Conservation (phyloP, 2,329 filamentous ascomycete species). For the Colletotrichum theobromicola region DNA sequence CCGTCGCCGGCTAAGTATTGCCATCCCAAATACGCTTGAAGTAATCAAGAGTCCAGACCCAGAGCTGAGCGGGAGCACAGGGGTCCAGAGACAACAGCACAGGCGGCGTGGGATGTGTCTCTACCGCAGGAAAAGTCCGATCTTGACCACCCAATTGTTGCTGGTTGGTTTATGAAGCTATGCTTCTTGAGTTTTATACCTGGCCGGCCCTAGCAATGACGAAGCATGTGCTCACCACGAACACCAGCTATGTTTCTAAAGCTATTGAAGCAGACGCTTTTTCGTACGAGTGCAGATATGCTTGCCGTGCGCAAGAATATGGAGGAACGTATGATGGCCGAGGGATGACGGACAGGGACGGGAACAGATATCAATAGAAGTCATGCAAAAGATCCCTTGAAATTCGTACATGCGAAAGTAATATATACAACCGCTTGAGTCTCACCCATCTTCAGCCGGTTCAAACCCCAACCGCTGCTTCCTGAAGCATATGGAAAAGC, state of each 20-base stretch:
- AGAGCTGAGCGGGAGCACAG: too few species aligned
- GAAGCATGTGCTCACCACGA: rapidly evolving
- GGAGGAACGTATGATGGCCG: rapidly evolving
- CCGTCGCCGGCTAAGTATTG: too few species aligned
- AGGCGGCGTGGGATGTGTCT: too few species aligned
- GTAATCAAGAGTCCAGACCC: too few species aligned
- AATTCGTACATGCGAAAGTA: not conserved
- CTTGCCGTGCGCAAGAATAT: not conserved
- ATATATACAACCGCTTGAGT: not conserved
- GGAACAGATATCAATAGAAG: not conserved
- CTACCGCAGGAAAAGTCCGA: too few species aligned
- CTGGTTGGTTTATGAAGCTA: too few species aligned
- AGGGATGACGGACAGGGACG: not conserved
- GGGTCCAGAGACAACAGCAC: too few species aligned
- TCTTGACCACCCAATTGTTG: too few species aligned
- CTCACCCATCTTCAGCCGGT: not conserved
- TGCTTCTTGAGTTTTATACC: too few species aligned
- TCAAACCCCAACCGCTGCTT: not conserved
- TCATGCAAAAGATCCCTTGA: not conserved
- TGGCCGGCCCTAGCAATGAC: not conserved
- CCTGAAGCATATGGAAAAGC: not conserved
- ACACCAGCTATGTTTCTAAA: rapidly evolving
- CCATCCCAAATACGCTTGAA: too few species aligned
- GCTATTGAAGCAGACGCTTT: not conserved
- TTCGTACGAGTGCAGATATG: rapidly evolving